Evolutionary conservation across 768 basidiomycete species (phyloP), one percentile per base, ranked within the genome.

Genomic region (Lentinula sp.): DNA sequence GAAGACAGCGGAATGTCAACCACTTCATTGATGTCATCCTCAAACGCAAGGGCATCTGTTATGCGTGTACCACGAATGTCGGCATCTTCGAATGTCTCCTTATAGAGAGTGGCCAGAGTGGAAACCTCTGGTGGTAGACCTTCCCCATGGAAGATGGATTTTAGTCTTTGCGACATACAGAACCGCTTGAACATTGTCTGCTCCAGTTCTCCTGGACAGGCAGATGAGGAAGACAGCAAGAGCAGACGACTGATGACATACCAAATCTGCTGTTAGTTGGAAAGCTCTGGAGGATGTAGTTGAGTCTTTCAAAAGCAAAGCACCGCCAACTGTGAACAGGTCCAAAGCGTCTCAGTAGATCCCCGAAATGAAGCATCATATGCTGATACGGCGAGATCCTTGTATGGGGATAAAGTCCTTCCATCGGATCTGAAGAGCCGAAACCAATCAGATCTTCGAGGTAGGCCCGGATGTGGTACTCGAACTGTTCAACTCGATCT

Each of bases 301-400:
- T 78, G 37, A 70, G 67, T 4, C 70, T 34, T 57, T 78, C 75
- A 53, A 76, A 76, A 1, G 72, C 62, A 45, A 70, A 77, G 35
- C 71, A 70, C 15, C 72, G 60, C 75, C 76, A 79, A 5, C 68
- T 65, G 56, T 74, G 76, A 7, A 66, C 67, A 0, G 77, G 76
- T 1, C 77, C 75, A 62, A 74, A 75, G 1, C 65, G 58, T 1
- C 60, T 58, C 2, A 81, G 61, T 21, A 68, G 65, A 3, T 69
- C 60, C 0, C 64, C 62, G 23, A 78, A 63, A 64, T 81, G 79
- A 16, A 82, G 63, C 0, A 75, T 61, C 3, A 76, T 53, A 61
- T 80, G 80, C 6, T 80, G 77, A 46, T 77, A 76, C 0, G 75
- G 71, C 1, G 62, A 62, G 16, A 79, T 58, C 1, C 51, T 48